A percentile compares a stretch with the other conserved stretches of the same genome.
Evolutionary conservation across 352 stramenopile species (phyloP).

Genomic region (Phytophthora megakarya): DNA sequence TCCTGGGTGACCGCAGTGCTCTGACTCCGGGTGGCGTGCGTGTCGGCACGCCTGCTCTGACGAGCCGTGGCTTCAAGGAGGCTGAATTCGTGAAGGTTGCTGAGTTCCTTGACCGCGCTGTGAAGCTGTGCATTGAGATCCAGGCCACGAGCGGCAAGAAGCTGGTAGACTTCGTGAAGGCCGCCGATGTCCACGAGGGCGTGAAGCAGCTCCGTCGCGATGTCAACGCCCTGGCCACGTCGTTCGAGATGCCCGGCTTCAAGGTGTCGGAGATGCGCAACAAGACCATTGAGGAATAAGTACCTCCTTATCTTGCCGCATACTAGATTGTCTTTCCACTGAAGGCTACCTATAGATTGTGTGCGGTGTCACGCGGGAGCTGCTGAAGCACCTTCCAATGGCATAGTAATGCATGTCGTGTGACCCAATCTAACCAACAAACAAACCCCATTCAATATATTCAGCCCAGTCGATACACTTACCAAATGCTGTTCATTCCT

Average conservation of each 20-base stretch:
- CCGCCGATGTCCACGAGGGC: slow-evolving; percentile 81
- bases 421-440: slow-evolving; percentile 24
- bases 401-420: slow-evolving; percentile 37
- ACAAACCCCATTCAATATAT: slow-evolving; percentile 47
- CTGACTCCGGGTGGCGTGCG: slow-evolving; percentile 95
- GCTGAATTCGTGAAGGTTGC: slow-evolving; percentile 96
- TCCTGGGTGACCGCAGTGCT: slow-evolving; percentile 96
- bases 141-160: slow-evolving; percentile 92
- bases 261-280: slow-evolving; percentile 90
- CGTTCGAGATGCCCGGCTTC: slow-evolving; percentile 97
- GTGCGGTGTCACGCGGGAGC: slow-evolving; percentile 35
- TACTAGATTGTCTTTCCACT: slow-evolving; percentile 31
- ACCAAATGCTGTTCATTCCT: no score
- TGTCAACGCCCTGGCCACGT: slow-evolving; percentile 93
- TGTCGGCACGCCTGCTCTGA: slow-evolving; percentile 96
- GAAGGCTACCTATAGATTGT: slow-evolving; percentile 37
- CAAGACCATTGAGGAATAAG: slow-evolving; percentile 79
- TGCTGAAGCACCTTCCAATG: slow-evolving; percentile 39
- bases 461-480: slow-evolving; percentile 42
- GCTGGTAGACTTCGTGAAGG: slow-evolving; percentile 92
- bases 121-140: slow-evolving; percentile 94
- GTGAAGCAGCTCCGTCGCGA: slow-evolving; percentile 91
- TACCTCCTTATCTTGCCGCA: slow-evolving; percentile 9
- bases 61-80: slow-evolving; percentile 97
- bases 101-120: slow-evolving; percentile 94